Conservation (phyloP, 192 early-diverging fungal genomes). For the Chytriomyces sp. region DNA sequence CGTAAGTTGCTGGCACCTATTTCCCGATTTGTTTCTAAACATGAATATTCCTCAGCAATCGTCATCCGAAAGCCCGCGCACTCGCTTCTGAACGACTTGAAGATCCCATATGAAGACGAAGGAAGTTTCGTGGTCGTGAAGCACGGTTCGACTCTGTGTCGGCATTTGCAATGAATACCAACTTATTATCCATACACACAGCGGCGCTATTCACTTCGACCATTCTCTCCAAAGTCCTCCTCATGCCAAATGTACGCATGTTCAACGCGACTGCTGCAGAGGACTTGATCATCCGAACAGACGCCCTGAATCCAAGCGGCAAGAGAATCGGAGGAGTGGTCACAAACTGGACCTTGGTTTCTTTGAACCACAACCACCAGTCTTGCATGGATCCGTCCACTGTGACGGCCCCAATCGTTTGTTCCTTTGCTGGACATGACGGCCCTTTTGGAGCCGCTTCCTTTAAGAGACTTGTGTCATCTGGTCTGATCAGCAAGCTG, state of each 20-base stretch:
- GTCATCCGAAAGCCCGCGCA: slow-evolving; percentile 75
- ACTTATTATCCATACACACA: background rate
- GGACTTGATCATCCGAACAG: slow-evolving; percentile 67
- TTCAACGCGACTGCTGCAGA: slow-evolving; percentile 79
- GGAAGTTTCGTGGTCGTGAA: slow-evolving; percentile 76
- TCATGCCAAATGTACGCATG: slow-evolving; percentile 59
- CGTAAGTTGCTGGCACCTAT: background rate
- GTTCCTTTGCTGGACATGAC: slow-evolving; percentile 54
- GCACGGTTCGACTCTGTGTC: slow-evolving; percentile 26
- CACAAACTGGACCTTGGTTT: slow-evolving; percentile 78
- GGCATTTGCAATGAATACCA: background rate
- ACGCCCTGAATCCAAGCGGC: slow-evolving; percentile 39
- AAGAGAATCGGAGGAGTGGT: slow-evolving; percentile 68
- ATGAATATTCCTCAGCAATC: slow-evolving; percentile 54
- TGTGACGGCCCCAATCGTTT: slow-evolving; percentile 68
- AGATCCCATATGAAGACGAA: slow-evolving; percentile 72
- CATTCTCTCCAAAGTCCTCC: slow-evolving; percentile 67
- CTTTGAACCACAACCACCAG: slow-evolving; percentile 52
- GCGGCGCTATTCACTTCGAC: slow-evolving; percentile 77
- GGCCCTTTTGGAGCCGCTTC: slow-evolving; percentile 73
- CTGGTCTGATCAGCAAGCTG: slow-evolving; percentile 62
- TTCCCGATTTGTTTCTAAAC: background rate
- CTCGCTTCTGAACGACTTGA: slow-evolving; percentile 66
- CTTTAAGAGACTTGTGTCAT: slow-evolving; percentile 66
- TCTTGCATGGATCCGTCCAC: slow-evolving; percentile 78